Base-by-base conservation (phyloP, 2,329 filamentous ascomycete species). In the Beauveria sp. region DNA sequence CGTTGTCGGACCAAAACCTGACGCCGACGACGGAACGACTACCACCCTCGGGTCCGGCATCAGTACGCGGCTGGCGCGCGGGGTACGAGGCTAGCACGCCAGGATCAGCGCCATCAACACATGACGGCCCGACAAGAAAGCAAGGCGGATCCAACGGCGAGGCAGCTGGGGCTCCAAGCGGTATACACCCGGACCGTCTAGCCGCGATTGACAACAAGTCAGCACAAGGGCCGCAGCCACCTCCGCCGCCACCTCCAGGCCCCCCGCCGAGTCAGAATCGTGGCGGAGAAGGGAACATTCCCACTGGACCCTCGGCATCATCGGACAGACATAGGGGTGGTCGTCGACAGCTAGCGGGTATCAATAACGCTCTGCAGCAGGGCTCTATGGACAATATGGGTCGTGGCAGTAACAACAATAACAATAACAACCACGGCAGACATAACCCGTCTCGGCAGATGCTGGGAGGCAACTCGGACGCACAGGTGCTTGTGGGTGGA, bases 301-400 rank as follows among this genome's bases (percentile, higher is more conserved):
- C 73, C 1, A 75, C 76, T 7, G 74, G 73, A 0, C 74, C 74
- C 16, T 67, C 75, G 10, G 73, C 74, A 28, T 66, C 68, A 9
- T 69, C 70, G 22, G 76, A 80, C 31, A 72, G 77, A 34, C 63
- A 31, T 73, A 69, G 65, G 66, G 77, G 80, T 34, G 76, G 79
- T 20, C 75, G 78, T 63, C 76, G 84, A 62, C 83, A 87, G 66
- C 74, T 88, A 34, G 80, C 80, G 14, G 80, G 82, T 51, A 87
- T 88, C 63, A 85, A 86, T 66, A 84, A 74, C 64, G 83, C 79
- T 56, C 76, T 86, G 4, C 80, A 82, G 65, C 79, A 79, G 68
- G 69, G 67, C 70, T 81, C 67, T 65, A 76, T 68, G 74, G 75
- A 69, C 1, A 74, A 75, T 1, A 56, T 38, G 34, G 34, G 65